Percentiles rank a stretch among this genome's conserved stretches.
These are phyloP conservation scores for Leccinum imitatum DNA, from an alignment of 768 basidiomycete genomes.

Conservation along the genomic window DNA sequence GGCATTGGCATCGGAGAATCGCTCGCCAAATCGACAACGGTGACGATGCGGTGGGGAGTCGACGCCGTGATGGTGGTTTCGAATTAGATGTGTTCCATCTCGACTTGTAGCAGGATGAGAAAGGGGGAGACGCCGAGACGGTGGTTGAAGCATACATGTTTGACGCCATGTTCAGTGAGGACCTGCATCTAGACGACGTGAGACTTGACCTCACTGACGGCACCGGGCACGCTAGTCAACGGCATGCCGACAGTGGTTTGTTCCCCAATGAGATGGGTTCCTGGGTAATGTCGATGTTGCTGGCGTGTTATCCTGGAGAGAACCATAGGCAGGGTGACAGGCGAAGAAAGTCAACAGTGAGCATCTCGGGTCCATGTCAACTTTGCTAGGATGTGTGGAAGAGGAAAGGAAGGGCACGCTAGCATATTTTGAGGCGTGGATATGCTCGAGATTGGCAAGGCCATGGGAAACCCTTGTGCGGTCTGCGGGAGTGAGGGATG, in stretches of 20 bases:
- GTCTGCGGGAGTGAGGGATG: no score
- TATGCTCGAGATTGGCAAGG: no score
- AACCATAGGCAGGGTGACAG: slow-evolving; percentile 13
- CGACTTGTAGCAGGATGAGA: slow-evolving; percentile 50
- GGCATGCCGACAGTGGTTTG: slow-evolving; percentile 38
- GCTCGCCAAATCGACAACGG: slow-evolving; percentile 93
- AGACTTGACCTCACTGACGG: slow-evolving; percentile 80
- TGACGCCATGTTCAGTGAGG: slow-evolving; percentile 59
- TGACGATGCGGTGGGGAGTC: slow-evolving; percentile 76
- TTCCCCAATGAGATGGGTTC: slow-evolving; percentile 47
- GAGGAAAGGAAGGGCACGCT: no score
- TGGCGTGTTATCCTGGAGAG: slow-evolving; percentile 33
- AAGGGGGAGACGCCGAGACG: neutral
- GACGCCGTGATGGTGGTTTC: slow-evolving; percentile 79
- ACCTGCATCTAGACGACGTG: slow-evolving; percentile 81
- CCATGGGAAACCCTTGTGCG: no score
- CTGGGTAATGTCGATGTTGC: slow-evolving; percentile 43
- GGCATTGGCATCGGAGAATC: slow-evolving; percentile 55
- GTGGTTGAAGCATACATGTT: slow-evolving; percentile 24
- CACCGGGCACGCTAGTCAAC: slow-evolving; percentile 55
- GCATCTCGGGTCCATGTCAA: slow-evolving; percentile 40
- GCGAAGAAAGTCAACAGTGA: slow-evolving; percentile 80
- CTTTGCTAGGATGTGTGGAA: neutral
- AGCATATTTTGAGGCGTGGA: no score
- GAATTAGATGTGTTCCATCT: slow-evolving; percentile 96